Evolutionary conservation across 108 stramenopile species (phyloP).

Genomic region (Pelagomonas calceolata): DNA sequence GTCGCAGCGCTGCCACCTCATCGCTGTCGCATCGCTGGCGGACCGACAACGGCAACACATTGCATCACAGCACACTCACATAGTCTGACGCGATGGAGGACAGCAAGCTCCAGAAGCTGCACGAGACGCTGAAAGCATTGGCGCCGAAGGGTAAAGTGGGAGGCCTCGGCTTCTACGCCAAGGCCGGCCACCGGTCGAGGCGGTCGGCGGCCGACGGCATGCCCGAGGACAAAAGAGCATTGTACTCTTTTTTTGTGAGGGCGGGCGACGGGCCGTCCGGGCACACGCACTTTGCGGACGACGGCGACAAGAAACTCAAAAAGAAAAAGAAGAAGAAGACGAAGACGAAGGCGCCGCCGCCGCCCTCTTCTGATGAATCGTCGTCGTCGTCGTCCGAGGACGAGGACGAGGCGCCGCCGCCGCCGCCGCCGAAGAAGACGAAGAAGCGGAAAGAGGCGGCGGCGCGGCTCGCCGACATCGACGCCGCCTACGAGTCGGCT

Average conservation of each 20-base stretch:
- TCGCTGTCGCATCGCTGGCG: too few species aligned
- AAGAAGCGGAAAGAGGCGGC: neutral
- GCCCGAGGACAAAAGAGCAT: neutral
- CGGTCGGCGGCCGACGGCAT: neutral
- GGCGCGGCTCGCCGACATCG: neutral
- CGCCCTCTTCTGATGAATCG: too few species aligned
- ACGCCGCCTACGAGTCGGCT: too few species aligned
- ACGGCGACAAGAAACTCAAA: neutral
- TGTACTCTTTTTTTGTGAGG: neutral
- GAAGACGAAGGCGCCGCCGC: too few species aligned
- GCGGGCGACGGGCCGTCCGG: neutral
- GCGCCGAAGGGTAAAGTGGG: neutral
- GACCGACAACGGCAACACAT: too few species aligned
- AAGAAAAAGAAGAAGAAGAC: neutral
- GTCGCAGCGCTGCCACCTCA: too few species aligned
- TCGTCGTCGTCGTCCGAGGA: too few species aligned
- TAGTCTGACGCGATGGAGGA: neutral
- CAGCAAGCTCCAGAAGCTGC: neutral
- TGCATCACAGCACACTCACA: too few species aligned
- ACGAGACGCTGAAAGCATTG: neutral
- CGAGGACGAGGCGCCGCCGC: too few species aligned
- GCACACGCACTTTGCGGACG: neutral
- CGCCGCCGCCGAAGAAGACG: too few species aligned
- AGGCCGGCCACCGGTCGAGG: neutral
- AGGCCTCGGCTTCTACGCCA: neutral